A percentile compares a stretch with the other conserved stretches of the same genome.
phyloP scores from a whole-genome alignment of 2,329 filamentous ascomycete species.

The Cladobotryum mycophilum region DNA sequence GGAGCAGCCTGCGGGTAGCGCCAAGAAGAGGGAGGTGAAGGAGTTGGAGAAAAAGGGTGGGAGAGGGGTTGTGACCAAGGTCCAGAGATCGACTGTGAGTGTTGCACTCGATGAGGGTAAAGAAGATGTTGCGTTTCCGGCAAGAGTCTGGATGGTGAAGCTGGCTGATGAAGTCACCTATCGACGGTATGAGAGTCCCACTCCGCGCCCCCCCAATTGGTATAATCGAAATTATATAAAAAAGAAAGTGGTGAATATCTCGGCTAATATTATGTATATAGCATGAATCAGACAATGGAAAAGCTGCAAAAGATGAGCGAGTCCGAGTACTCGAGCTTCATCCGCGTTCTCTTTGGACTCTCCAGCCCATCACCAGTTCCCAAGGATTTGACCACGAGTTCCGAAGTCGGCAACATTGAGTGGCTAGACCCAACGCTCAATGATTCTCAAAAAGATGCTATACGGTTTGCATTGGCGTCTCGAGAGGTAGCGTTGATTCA shows the following conservation, averaged over 20 bases:
- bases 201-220: not conserved
- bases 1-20: conserved; percentile 66
- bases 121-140: conserved; percentile 38
- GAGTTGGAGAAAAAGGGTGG: conserved; percentile 63
- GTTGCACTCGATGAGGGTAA: conserved; percentile 65
- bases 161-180: conserved; percentile 64
- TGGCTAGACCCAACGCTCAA: conserved; percentile 60
- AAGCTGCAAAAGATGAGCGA: conserved; percentile 52
- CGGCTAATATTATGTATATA: conserved; percentile 17
- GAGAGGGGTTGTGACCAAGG: conserved; percentile 63
- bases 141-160: conserved; percentile 58
- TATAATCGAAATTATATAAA: too few species aligned
- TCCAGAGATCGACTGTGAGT: conserved; percentile 51
- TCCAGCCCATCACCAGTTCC: conserved; percentile 45
- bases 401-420: conserved; percentile 41
- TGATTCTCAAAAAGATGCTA: conserved; percentile 61
- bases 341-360: conserved; percentile 57
- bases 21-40: conserved; percentile 65
- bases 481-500: conserved; percentile 85
- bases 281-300: conserved; percentile 59
- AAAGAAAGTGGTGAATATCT: not conserved
- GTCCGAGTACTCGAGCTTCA: conserved; percentile 52
- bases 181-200: conserved; percentile 36
- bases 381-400: conserved; percentile 34
- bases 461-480: conserved; percentile 76